Conservation (phyloP, 495 filamentous ascomycete species). For the Podospora tetraspora region DNA sequence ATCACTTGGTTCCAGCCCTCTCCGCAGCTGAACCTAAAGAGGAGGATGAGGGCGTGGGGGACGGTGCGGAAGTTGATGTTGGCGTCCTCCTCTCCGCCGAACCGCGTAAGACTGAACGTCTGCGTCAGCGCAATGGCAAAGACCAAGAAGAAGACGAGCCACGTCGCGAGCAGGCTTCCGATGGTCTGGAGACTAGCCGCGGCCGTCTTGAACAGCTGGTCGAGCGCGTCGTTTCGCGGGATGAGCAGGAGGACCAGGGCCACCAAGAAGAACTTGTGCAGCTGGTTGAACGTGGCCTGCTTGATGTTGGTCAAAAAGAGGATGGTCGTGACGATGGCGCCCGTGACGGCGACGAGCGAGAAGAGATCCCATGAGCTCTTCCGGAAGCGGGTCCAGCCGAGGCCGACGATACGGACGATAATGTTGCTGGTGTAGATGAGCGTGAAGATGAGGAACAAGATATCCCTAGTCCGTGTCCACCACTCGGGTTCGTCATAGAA, state of each 20-base stretch:
- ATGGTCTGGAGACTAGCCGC: constrained; percentile 91
- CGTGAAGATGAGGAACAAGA: constrained; percentile 77
- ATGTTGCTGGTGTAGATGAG: constrained; percentile 83
- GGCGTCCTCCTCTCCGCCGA: constrained; percentile 62
- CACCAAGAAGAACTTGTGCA: constrained; percentile 93
- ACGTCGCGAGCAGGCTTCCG: constrained; percentile 88
- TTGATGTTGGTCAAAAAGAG: constrained; percentile 53
- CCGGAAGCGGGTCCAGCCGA: constrained; percentile 89
- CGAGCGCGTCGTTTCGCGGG: constrained; percentile 92
- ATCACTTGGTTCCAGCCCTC: constrained; percentile 97
- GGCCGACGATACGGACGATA: constrained; percentile 73
- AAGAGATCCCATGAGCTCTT: constrained; percentile 95
- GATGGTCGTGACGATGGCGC: constrained; percentile 72
- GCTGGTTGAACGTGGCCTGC: constrained; percentile 59
- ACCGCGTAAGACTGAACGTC: constrained; percentile 90
- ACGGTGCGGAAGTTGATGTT: constrained; percentile 94
- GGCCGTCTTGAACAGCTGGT: constrained; percentile 98
- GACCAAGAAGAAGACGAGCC: constrained; percentile 93
- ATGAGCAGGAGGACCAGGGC: constrained; percentile 88
- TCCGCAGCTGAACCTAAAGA: constrained; percentile 87
- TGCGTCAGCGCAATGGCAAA: constrained; percentile 97
- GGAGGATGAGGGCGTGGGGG: constrained; percentile 84
- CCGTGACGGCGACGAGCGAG: constrained; percentile 77
- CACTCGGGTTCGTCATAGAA: constrained; percentile 64
- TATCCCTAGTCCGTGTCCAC: constrained; percentile 67